Percentiles rank a stretch among this genome's conserved stretches.
Evolutionary conservation across 805 yeast genomes (phyloP).

Genomic region (Metschnikowia peoriensis): DNA sequence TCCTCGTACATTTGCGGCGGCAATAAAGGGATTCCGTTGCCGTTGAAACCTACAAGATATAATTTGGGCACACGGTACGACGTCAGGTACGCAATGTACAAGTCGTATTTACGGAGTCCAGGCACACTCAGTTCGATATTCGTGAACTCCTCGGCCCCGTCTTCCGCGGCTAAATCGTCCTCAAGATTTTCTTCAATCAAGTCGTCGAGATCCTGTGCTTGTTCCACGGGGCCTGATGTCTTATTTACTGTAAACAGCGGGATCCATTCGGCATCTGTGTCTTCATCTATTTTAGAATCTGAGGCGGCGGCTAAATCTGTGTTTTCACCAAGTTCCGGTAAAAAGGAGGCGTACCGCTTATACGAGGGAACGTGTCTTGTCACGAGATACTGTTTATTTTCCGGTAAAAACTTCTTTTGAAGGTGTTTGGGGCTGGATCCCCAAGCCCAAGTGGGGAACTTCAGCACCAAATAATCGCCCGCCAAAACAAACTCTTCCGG

Average conservation of each 20-base stretch:
- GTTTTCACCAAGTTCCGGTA: constrained; percentile 19
- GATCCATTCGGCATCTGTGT: constrained; percentile 15
- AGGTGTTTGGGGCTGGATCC: constrained; percentile 32
- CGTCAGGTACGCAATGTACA: constrained; percentile 90
- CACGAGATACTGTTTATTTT: constrained; percentile 81
- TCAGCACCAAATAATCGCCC: constrained; percentile 87
- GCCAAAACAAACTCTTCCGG: constrained; percentile 95
- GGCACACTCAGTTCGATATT: constrained; percentile 37
- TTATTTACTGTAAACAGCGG: constrained; percentile 7
- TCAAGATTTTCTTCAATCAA: constrained; percentile 42
- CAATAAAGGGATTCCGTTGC: constrained; percentile 79
- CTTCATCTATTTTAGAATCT: background rate
- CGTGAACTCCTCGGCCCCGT: constrained; percentile 30
- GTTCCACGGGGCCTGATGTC: background rate
- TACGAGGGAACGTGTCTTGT: constrained; percentile 88
- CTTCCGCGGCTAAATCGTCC: constrained; percentile 21
- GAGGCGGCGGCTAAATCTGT: constrained; percentile 1
- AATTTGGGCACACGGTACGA: constrained; percentile 94
- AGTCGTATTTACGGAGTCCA: constrained; percentile 65
- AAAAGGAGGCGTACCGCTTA: constrained; percentile 40
- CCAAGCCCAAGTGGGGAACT: constrained; percentile 99
- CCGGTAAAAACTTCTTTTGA: constrained; percentile 71
- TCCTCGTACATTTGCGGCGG: constrained; percentile 95
- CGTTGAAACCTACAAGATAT: constrained; percentile 83
- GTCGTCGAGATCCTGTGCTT: constrained; percentile 42